A percentile compares a stretch with the other conserved stretches of the same genome.
phyloP scores from a whole-genome alignment of 257 asterid genomes.

The Penstemon newberryi region DNA sequence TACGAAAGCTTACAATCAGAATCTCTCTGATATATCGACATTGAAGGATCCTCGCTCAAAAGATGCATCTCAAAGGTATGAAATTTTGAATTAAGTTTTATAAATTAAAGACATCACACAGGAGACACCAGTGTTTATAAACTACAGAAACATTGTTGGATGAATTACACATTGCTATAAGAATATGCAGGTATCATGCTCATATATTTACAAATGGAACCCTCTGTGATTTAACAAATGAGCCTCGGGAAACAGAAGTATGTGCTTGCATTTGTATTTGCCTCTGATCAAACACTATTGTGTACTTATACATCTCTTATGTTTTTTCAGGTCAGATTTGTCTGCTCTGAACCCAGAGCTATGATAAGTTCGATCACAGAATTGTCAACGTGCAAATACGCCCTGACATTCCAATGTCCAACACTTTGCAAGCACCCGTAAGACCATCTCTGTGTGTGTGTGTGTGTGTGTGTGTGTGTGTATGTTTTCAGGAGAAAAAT shows the following conservation, averaged over 20 bases:
- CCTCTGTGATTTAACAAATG: conserved; percentile 81
- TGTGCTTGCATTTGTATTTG: conserved; percentile 24
- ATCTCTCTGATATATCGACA: conserved; percentile 72
- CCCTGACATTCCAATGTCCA: conserved; percentile 93
- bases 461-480: too few species aligned
- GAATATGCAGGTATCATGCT: conserved; percentile 77
- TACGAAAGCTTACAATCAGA: conserved; percentile 75
- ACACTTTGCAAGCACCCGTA: conserved; percentile 98
- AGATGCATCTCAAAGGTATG: conserved; percentile 98
- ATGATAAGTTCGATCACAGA: conserved; percentile 94
- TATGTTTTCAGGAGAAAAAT: too few species aligned
- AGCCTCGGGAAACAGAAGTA: conserved; percentile 95
- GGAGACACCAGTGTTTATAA: conserved; percentile 13
- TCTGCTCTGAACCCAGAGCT: conserved; percentile 89
- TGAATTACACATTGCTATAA: conserved; percentile 10
- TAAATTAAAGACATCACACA: conserved; percentile 8
- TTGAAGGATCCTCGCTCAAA: conserved; percentile 94
- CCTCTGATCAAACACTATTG: conserved; percentile 1
- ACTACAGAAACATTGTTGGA: not conserved
- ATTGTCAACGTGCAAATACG: conserved; percentile 95
- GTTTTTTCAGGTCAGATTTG: conserved; percentile 85
- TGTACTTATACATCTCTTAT: conserved; percentile 22
- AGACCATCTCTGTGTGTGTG: conserved; percentile 41
- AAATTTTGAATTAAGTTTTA: conserved; percentile 18
- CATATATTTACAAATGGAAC: conserved; percentile 90